Conservation (phyloP, 768 basidiomycete genomes). For the Naganishia antarctica region DNA sequence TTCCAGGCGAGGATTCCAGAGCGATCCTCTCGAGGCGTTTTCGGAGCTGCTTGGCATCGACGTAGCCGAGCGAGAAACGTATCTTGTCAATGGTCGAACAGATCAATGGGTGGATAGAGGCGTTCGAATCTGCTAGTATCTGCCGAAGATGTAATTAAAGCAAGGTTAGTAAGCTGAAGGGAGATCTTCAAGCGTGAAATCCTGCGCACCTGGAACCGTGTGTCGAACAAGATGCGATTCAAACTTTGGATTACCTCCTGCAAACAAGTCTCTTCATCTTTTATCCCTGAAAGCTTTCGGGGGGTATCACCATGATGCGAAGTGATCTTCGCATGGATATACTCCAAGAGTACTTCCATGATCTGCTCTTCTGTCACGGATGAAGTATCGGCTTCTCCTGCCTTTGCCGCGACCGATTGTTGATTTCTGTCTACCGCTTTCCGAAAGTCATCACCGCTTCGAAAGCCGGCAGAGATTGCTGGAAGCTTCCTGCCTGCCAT, state of each 20-base stretch:
- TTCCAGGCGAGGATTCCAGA: neutral
- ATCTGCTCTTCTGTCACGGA: neutral
- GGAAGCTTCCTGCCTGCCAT: too few relatives aligned
- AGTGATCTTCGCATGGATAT: neutral
- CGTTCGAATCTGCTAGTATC: neutral
- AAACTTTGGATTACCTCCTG: neutral
- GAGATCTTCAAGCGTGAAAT: neutral
- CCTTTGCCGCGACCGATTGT: too few relatives aligned
- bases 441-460: too few relatives aligned
- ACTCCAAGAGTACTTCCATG: constrained; percentile 4
- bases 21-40: neutral
- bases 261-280: neutral
- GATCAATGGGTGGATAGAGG: neutral
- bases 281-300: neutral
- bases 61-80: constrained; percentile 2
- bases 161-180: neutral
- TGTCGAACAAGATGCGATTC: constrained; percentile 2
- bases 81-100: neutral
- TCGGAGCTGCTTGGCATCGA: neutral
- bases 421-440: too few relatives aligned
- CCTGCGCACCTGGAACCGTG: neutral
- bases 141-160: neutral
- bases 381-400: neutral
- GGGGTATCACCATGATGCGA: too few relatives aligned
- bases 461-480: too few relatives aligned